Conservation (phyloP, 345 rosid genomes). For the Salix suchowensis region DNA sequence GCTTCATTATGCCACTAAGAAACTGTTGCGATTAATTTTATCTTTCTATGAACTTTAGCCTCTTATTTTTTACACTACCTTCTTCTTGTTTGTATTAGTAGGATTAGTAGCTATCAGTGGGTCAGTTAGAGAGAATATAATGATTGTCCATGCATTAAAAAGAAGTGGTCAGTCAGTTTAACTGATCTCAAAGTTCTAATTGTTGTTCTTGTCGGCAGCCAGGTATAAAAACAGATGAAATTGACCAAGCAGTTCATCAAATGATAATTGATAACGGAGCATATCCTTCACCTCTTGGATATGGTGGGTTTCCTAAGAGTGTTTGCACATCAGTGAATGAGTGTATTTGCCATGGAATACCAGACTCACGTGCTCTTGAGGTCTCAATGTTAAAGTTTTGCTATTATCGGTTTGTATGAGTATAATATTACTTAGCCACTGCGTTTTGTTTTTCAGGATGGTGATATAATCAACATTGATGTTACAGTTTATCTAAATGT, state of each 20-base stretch:
- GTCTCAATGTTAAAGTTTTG: constrained; percentile 25
- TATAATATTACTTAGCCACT: background rate
- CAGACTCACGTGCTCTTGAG: constrained; percentile 85
- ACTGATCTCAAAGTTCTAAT: constrained; percentile 16
- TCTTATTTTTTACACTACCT: background rate
- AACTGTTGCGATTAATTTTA: background rate
- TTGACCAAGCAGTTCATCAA: constrained; percentile 84
- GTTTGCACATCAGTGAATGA: constrained; percentile 95
- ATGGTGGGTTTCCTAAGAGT: constrained; percentile 96
- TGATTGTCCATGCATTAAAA: background rate
- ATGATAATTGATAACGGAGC: constrained; percentile 94
- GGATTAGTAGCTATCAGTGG: background rate
- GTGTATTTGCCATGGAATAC: constrained; percentile 97
- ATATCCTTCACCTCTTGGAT: constrained; percentile 95
- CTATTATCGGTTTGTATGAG: background rate
- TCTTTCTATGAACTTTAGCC: too few relatives aligned
- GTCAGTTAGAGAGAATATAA: background rate
- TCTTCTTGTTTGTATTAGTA: background rate
- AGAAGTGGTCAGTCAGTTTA: background rate
- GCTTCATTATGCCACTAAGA: background rate
- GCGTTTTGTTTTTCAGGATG: constrained; percentile 49
- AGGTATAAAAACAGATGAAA: constrained; percentile 81
- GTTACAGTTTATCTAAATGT: constrained; percentile 85
- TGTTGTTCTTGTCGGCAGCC: constrained; percentile 56
- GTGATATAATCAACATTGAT: constrained; percentile 88